Evolutionary conservation across 352 stramenopile genomes (phyloP), one percentile per base, ranked within the genome.

Genomic region (Discostella stelligera): DNA sequence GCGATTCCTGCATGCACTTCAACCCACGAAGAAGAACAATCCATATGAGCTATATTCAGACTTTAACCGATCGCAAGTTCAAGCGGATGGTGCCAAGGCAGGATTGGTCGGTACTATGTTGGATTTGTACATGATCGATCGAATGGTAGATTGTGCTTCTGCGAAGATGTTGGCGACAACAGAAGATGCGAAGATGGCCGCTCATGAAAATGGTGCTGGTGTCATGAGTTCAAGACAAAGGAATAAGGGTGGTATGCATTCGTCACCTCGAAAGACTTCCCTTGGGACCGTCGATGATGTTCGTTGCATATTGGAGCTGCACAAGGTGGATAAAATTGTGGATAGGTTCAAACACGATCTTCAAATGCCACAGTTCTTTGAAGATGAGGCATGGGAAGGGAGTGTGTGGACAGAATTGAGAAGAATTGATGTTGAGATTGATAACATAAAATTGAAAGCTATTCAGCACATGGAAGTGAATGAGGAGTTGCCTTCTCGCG

Each of bases 351-450:
- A 83, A 46, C 44, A 52, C 20, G 69, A 55, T 49, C 48, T 83
- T 39, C 76, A 83, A 73, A 83, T 83, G 76, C 76, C 76, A 0
- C 20, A 70, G 16, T 83, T 83, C 44, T 65, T 69, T 32, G 76
- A 83, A 66, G 68, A 79, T 50, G 70, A 79, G 48, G 70, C 58
- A 50, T 68, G 64, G 49, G 69, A 74, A 23, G 27, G 50, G 50
- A 59, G 14, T 27, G 63, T 77, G 49, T 74, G 53, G 20, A 79
- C 58, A 37, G 64, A 79, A 23, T 79, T 83, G 65, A 72, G 69
- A 37, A 70, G 37, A 25, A 71, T 65, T 13, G 76, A 83, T 65
- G 41, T 83, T 16, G 54, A 77, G 48, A 73, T 83, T 27, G 70
- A 79, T 16, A 48, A 67, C 20, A 52, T 59, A 58, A 14, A 44